Evolutionary conservation across 768 basidiomycete species (phyloP).

Genomic region (Boletus rex-veris): DNA sequence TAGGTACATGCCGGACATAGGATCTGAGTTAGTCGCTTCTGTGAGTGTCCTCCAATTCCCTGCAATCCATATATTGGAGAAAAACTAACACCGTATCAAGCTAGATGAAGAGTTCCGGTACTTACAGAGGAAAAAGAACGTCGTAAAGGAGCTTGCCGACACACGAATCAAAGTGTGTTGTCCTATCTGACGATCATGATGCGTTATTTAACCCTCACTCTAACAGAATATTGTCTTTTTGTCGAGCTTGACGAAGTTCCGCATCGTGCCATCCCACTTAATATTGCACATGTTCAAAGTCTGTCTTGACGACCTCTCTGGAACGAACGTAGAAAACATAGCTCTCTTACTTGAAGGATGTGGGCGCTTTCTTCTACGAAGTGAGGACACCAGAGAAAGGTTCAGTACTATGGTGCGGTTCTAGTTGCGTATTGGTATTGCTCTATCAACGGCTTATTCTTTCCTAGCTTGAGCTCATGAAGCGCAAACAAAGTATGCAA

Average conservation of each 20-base stretch:
- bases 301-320: constrained; percentile 91
- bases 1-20: constrained; percentile 92
- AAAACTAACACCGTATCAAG: constrained; percentile 38
- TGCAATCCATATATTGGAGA: background rate
- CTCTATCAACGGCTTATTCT: constrained; percentile 7
- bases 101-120: constrained; percentile 97
- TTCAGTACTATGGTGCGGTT: constrained; percentile 79
- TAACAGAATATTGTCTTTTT: constrained; percentile 81
- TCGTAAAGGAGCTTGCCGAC: constrained; percentile 86
- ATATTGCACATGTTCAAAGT: constrained; percentile 97
- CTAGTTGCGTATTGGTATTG: background rate
- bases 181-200: background rate
- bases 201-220: background rate
- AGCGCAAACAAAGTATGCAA: constrained; percentile 88
- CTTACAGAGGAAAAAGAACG: constrained; percentile 89
- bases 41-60: constrained; percentile 42
- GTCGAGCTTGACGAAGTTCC: constrained; percentile 94
- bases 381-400: constrained; percentile 81
- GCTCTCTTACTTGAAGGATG: constrained; percentile 91
- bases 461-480: constrained; percentile 83
- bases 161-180: constrained; percentile 70
- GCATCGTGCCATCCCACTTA: constrained; percentile 83
- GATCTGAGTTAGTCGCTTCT: constrained; percentile 71
- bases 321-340: constrained; percentile 89
- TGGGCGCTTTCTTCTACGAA: constrained; percentile 85